phyloP scores from a whole-genome alignment of 2,329 filamentous ascomycete genomes.

The Aspergillus texensis region DNA sequence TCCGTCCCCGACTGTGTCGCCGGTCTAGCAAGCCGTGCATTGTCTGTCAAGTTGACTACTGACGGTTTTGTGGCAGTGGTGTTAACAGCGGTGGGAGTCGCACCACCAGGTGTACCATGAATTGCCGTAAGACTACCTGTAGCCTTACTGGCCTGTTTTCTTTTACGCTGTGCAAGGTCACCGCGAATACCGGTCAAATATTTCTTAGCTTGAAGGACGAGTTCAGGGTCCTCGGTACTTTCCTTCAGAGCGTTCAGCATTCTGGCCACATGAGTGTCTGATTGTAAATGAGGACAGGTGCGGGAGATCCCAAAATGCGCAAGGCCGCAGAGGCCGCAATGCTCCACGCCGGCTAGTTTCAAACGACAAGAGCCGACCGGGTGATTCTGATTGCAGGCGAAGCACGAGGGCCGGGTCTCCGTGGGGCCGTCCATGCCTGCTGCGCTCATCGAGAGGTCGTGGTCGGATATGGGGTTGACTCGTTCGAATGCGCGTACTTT shows the following conservation, averaged over 20 bases:
- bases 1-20: background rate
- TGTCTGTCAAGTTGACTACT: background rate
- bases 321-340: slow-evolving; percentile 66
- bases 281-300: slow-evolving; percentile 64
- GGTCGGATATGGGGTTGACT: slow-evolving; percentile 26
- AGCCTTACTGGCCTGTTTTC: slow-evolving; percentile 26
- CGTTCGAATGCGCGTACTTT: slow-evolving; percentile 45
- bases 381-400: slow-evolving; percentile 59
- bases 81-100: slow-evolving; percentile 1
- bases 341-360: slow-evolving; percentile 60
- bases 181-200: slow-evolving; percentile 62
- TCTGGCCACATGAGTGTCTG: slow-evolving; percentile 63
- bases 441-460: background rate
- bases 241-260: slow-evolving; percentile 66
- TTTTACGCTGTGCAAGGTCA: slow-evolving; percentile 57
- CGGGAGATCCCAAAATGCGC: slow-evolving; percentile 60
- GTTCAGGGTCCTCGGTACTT: slow-evolving; percentile 57
- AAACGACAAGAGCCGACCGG: slow-evolving; percentile 62
- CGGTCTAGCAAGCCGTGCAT: no score
- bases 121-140: slow-evolving; percentile 4
- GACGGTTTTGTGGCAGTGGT: background rate
- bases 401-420: slow-evolving; percentile 43
- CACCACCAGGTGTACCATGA: background rate
- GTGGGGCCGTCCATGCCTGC: slow-evolving; percentile 23
- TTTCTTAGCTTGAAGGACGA: slow-evolving; percentile 57